phyloP scores from a whole-genome alignment of 306 rosid species.

The Mucuna pruriens region DNA sequence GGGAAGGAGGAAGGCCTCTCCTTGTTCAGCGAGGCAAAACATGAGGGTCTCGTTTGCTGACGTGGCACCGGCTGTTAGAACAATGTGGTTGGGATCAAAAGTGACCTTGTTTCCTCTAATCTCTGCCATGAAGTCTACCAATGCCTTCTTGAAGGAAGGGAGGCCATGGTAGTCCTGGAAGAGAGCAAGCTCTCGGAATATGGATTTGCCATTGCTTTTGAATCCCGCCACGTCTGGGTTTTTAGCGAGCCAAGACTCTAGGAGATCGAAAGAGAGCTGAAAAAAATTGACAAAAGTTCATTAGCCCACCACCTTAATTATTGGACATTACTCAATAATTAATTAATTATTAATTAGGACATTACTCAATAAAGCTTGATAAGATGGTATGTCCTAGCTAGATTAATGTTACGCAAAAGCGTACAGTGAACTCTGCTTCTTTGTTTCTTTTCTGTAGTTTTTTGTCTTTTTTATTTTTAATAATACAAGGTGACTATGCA shows the following conservation, averaged over 20 bases:
- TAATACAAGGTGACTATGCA: background rate
- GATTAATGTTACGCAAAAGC: slow-evolving; percentile 26
- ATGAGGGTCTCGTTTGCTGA: slow-evolving; percentile 88
- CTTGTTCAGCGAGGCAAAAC: slow-evolving; percentile 75
- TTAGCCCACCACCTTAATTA: slow-evolving; percentile 40
- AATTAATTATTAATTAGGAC: too few species aligned
- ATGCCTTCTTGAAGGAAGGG: slow-evolving; percentile 79
- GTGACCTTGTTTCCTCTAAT: slow-evolving; percentile 73
- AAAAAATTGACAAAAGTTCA: slow-evolving; percentile 3
- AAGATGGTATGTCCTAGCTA: slow-evolving; percentile 23
- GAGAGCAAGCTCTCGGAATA: slow-evolving; percentile 89
- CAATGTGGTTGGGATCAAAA: slow-evolving; percentile 70
- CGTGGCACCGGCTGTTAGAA: slow-evolving; percentile 84
- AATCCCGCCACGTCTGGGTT: slow-evolving; percentile 81
- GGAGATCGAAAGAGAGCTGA: slow-evolving; percentile 88
- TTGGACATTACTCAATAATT: background rate
- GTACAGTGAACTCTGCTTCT: slow-evolving; percentile 24
- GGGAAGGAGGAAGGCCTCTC: slow-evolving; percentile 87
- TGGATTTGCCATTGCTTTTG: slow-evolving; percentile 76
- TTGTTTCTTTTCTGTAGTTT: background rate
- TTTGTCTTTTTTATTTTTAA: background rate
- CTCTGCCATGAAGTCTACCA: slow-evolving; percentile 83
- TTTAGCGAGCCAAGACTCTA: slow-evolving; percentile 76
- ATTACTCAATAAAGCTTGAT: slow-evolving; percentile 1
- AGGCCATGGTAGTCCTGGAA: slow-evolving; percentile 97